Conservation (phyloP, 768 basidiomycete species). For the Leucocoprinus birnbaumii region DNA sequence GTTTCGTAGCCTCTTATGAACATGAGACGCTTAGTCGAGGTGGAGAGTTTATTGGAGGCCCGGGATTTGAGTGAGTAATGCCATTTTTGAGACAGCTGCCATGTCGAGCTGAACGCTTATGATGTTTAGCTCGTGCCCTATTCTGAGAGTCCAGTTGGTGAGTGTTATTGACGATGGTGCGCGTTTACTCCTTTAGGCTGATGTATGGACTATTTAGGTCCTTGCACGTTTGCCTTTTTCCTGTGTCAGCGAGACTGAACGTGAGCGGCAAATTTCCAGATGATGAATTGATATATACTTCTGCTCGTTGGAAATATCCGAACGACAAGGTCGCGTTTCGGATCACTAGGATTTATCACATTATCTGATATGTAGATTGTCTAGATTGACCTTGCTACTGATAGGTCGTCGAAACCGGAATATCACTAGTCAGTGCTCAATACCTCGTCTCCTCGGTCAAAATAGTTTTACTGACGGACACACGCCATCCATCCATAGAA, state of each 20-base stretch:
- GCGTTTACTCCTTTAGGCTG: not conserved
- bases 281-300: slow-evolving; percentile 30
- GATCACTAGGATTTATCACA: slow-evolving; percentile 28
- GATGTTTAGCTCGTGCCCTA: slow-evolving; percentile 24
- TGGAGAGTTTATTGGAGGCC: slow-evolving; percentile 28
- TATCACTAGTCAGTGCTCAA: slow-evolving; percentile 30
- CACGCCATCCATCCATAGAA: too few relatives aligned
- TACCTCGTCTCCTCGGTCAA: too few relatives aligned
- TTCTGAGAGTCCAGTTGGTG: slow-evolving; percentile 29
- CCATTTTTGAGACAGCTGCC: not conserved
- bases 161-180: slow-evolving; percentile 5
- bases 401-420: slow-evolving; percentile 35
- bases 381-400: too few relatives aligned
- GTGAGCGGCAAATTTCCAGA: slow-evolving; percentile 17
- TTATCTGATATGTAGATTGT: too few relatives aligned
- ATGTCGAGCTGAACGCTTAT: not conserved
- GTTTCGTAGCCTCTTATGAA: slow-evolving; percentile 23
- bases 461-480: too few relatives aligned
- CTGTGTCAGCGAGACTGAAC: not conserved
- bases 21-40: slow-evolving; percentile 23
- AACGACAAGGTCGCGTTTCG: slow-evolving; percentile 22
- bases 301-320: slow-evolving; percentile 30
- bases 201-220: not conserved
- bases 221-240: not conserved
- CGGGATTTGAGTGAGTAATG: slow-evolving; percentile 21